Evolutionary conservation across 192 early-diverging fungal genomes (phyloP).

Genomic region (Coemansia aciculifera): DNA sequence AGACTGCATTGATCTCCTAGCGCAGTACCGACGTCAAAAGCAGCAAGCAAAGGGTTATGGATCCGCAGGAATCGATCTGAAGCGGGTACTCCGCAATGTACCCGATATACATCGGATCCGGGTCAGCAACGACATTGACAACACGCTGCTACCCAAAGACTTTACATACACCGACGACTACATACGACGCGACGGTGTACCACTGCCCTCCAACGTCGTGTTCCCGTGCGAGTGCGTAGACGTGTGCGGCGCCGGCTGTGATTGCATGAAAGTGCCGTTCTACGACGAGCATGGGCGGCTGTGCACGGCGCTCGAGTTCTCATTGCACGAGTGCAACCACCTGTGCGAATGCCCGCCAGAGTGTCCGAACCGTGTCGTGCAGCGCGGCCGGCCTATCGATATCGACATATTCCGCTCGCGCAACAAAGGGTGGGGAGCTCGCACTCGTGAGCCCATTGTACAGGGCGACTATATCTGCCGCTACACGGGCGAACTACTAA

Average conservation of each 20-base stretch:
- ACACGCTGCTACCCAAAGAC: conserved; percentile 13
- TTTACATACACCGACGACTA: conserved; percentile 48
- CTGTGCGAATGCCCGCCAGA: conserved; percentile 41
- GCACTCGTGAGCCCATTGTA: conserved; percentile 24
- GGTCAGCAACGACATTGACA: conserved; percentile 44
- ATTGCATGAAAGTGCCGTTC: conserved; percentile 40
- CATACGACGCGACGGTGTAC: conserved; percentile 30
- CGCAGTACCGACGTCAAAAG: conserved; percentile 18
- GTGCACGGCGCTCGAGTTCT: conserved; percentile 22
- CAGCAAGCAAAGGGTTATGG: background rate
- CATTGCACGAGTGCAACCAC: conserved; percentile 52
- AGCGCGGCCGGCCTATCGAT: conserved; percentile 40
- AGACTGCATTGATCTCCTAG: conserved; percentile 21
- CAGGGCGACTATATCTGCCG: conserved; percentile 87
- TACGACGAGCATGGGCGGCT: conserved; percentile 50
- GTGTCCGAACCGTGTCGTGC: conserved; percentile 55
- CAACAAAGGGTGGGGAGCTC: conserved; percentile 47
- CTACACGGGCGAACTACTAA: conserved; percentile 95
- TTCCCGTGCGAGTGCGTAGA: conserved; percentile 46
- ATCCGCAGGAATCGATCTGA: conserved; percentile 15
- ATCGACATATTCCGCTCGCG: conserved; percentile 40
- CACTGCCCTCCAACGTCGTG: conserved; percentile 37
- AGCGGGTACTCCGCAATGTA: conserved; percentile 5
- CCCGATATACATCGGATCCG: conserved; percentile 35
- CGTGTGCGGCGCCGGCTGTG: conserved; percentile 29